These are phyloP conservation scores for Phellinidium pouzarii DNA, from an alignment of 1,284 basidiomycete species.

Conservation along the genomic window DNA sequence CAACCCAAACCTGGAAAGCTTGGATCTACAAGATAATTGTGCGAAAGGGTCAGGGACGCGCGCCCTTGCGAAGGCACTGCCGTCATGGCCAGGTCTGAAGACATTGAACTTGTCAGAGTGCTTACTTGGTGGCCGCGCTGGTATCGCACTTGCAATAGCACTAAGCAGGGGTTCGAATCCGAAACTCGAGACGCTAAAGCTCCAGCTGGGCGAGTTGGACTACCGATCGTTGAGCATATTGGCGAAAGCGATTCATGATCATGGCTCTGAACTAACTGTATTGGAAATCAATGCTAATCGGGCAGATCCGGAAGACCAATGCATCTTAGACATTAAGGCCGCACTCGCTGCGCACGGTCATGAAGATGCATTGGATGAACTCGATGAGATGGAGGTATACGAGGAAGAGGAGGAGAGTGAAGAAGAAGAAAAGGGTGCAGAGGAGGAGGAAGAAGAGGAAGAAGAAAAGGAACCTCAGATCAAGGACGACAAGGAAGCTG, in stretches of 20 bases:
- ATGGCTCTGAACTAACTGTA: slow-evolving; percentile 50
- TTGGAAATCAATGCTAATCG: slow-evolving; percentile 90
- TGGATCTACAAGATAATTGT: slow-evolving; percentile 97
- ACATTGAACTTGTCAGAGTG: slow-evolving; percentile 91
- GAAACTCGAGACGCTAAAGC: slow-evolving; percentile 66
- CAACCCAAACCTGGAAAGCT: slow-evolving; percentile 62
- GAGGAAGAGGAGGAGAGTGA: slow-evolving; percentile 41
- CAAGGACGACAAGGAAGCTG: slow-evolving; percentile 23
- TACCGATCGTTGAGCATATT: slow-evolving; percentile 62
- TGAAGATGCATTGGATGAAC: slow-evolving; percentile 75
- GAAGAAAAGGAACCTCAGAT: slow-evolving; percentile 27
- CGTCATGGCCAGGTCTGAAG: slow-evolving; percentile 65
- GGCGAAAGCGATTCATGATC: slow-evolving; percentile 55
- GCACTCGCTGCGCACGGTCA: slow-evolving; percentile 69
- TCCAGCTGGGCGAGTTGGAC: slow-evolving; percentile 91
- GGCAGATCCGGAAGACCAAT: slow-evolving; percentile 74
- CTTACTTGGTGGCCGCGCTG: slow-evolving; percentile 54
- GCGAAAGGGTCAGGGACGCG: slow-evolving; percentile 72
- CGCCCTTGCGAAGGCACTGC: slow-evolving; percentile 70
- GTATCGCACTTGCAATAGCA: slow-evolving; percentile 57
- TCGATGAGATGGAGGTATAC: slow-evolving; percentile 61
- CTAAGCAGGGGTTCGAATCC: slow-evolving; percentile 58
- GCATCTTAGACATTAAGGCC: slow-evolving; percentile 56
- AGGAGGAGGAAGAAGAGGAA: slow-evolving; percentile 32
- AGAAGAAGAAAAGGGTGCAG: slow-evolving; percentile 33